Evolutionary conservation across 352 stramenopile genomes (phyloP).

Genomic region (Aphanomyces cochlioides): DNA sequence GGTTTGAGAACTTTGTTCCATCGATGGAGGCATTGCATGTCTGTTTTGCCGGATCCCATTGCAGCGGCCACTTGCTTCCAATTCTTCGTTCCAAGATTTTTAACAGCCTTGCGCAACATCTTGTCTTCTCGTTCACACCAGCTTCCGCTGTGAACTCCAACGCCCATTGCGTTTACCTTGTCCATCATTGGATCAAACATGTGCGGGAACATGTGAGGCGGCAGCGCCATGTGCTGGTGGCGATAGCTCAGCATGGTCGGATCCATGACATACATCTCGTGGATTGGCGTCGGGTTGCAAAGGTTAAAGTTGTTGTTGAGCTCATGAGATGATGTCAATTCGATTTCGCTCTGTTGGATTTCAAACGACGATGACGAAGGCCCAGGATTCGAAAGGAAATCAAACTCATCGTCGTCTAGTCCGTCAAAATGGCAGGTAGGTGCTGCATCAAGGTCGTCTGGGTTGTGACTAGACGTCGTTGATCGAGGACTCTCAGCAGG

Average conservation of each 20-base stretch:
- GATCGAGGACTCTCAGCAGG: not conserved
- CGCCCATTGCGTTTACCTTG: not conserved
- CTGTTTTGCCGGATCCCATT: slow-evolving; percentile 81
- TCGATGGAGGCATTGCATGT: slow-evolving; percentile 94
- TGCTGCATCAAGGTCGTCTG: slow-evolving; percentile 6
- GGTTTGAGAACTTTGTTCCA: slow-evolving; percentile 94
- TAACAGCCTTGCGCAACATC: slow-evolving; percentile 80
- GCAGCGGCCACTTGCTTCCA: slow-evolving; percentile 93
- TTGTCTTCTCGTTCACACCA: slow-evolving; percentile 76
- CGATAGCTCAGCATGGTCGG: slow-evolving; percentile 7
- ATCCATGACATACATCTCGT: slow-evolving; percentile 16
- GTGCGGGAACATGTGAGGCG: not conserved
- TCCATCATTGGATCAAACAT: slow-evolving; percentile 22
- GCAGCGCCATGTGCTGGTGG: slow-evolving; percentile 1
- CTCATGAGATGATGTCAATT: not conserved
- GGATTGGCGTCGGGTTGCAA: slow-evolving; percentile 12
- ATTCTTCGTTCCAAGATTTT: slow-evolving; percentile 89
- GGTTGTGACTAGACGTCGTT: slow-evolving; percentile 2
- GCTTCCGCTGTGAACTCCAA: slow-evolving; percentile 18
- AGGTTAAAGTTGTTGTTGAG: not conserved
- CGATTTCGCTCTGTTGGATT: too few relatives aligned
- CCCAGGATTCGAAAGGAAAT: slow-evolving; percentile 12
- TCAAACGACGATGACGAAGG: too few relatives aligned
- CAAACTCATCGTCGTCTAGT: slow-evolving; percentile 5
- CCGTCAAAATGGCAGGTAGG: slow-evolving; percentile 21